Evolutionary conservation across 176 grass and related monocot genomes (phyloP).

Genomic region (Chrysopogon serrulatus): DNA sequence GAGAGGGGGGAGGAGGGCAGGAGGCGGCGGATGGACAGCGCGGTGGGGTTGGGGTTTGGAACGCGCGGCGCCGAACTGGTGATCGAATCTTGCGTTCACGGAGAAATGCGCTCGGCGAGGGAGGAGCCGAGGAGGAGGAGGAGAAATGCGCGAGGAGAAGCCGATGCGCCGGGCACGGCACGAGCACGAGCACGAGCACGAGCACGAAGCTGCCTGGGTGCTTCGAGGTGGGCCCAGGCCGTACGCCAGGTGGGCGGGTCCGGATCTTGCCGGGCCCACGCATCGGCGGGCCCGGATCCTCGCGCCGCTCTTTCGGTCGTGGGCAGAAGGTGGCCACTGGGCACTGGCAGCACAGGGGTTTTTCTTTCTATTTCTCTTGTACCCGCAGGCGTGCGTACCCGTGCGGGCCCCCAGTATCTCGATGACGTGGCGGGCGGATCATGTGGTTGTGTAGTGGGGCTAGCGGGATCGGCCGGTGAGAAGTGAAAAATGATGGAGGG

Average conservation of each 20-base stretch:
- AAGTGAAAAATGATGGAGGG: not conserved
- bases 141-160: not conserved
- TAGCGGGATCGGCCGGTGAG: not conserved
- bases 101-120: not conserved
- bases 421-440: not conserved
- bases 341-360: too few relatives aligned
- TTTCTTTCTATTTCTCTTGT: not conserved
- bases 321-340: not conserved
- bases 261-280: not conserved
- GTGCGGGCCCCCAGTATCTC: not conserved
- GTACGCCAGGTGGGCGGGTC: conserved; percentile 6
- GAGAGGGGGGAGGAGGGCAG: too few relatives aligned
- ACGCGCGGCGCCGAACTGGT: not conserved
- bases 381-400: not conserved
- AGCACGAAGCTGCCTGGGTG: conserved; percentile 24
- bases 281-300: not conserved
- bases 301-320: not conserved
- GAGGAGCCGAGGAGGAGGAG: not conserved
- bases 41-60: not conserved
- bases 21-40: not conserved
- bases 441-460: not conserved
- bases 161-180: not conserved
- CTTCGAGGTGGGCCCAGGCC: not conserved
- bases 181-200: conserved; percentile 1
- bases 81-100: not conserved